Evolutionary conservation across 139 green algal genomes (phyloP), one percentile per base, ranked within the genome.

Genomic region (Klebsormidium nitens): DNA sequence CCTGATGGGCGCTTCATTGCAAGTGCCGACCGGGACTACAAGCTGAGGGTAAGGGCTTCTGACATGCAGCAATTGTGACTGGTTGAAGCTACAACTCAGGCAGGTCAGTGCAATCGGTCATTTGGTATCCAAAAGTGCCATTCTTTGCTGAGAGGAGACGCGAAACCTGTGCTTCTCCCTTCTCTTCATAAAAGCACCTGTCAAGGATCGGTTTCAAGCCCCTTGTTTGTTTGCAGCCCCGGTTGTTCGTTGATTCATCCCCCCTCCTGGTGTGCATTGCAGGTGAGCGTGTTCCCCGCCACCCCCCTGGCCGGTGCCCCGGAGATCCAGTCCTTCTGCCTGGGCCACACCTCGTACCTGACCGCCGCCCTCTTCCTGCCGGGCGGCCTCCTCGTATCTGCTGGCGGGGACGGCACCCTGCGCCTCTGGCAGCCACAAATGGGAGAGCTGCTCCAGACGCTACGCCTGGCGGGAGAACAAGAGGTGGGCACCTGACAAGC

Each of bases 291-390:
- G 29, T 76, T 76, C n/a, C 69, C 69, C 1, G 3, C 60, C 31
- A 31, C 73, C 14, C 69, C 69, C 14, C 1, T 72, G 60, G 11
- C 23, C 26, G 89, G 87, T 14, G 81, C 83, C 0, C 85, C 85
- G 52, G 85, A 92, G 38, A 92, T 96, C 62, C 87, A 95, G 80
- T 80, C 40, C 66, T 91, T 87, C 66, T 95, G 90, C 81, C 62
- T 96, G 11, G 90, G 90, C 31, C 90, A 96, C 83, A 82, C 68
- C 3, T 60, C 75, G 5, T 95, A 89, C 73, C 31, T 50, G 37
- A 37, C 36, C 35, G 0, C 28, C 47, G 29, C 61, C 61, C 36
- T 26, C 1, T 69, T 69, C 61, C 40, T 69, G 61, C 56, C 23
- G 46, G 46, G 44, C 29, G 72, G 31, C 6, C 67, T 87, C 50